Evolutionary conservation across 441 rosid species (phyloP).

Genomic region (Syzygium syzygioides): DNA sequence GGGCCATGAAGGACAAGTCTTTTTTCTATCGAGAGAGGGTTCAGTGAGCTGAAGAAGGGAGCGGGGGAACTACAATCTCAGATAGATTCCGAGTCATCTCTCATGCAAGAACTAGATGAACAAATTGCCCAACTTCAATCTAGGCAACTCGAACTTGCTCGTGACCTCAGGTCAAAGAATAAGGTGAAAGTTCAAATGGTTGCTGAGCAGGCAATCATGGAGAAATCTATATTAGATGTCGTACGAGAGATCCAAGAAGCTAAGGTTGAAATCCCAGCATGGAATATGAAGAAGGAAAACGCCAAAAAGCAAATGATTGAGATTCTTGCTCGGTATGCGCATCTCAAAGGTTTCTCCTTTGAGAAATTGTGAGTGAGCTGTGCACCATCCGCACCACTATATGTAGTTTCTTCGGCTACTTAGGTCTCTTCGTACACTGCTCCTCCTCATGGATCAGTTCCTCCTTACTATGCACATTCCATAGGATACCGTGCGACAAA

Average conservation of each 20-base stretch:
- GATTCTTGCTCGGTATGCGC: background rate
- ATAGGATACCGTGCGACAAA: no score
- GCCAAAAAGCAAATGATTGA: background rate
- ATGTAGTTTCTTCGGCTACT: constrained; percentile 17
- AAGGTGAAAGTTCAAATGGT: background rate
- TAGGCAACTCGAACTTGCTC: background rate
- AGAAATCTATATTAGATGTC: background rate
- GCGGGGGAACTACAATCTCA: background rate
- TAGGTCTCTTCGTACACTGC: constrained; percentile 27
- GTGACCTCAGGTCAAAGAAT: background rate
- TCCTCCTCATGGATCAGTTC: no score
- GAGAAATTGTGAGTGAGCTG: constrained; percentile 19
- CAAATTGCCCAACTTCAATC: background rate
- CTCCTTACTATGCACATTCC: no score
- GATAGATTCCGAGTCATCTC: background rate
- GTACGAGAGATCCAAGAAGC: background rate
- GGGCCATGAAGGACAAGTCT: background rate
- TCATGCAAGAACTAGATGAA: background rate
- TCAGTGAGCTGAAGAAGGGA: background rate
- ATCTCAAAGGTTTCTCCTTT: background rate
- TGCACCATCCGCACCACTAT: constrained; percentile 13
- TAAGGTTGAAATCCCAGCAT: background rate
- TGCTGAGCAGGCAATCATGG: background rate
- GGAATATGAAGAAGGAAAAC: background rate
- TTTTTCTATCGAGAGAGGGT: background rate